Evolutionary conservation across 768 basidiomycete species (phyloP), one percentile per base, ranked within the genome.

Genomic region (Russula dissimulans): DNA sequence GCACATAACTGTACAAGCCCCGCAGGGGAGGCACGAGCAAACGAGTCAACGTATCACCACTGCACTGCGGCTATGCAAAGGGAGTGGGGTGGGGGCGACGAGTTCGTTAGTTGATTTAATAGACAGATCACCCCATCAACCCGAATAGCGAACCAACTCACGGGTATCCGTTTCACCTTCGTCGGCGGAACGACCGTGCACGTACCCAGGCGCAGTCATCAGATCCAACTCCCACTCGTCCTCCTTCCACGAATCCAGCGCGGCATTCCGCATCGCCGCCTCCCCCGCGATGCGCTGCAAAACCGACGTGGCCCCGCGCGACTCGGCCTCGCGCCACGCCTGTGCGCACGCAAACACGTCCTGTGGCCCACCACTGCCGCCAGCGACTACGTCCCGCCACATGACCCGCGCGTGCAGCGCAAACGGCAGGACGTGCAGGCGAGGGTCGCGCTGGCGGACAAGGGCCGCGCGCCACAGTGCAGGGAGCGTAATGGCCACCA

Each of bases 221-320:
- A 66, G 15, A 29, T 66, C 65, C 36, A 66, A 32, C 26, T 66
- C 65, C 65, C 65, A 66, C 34, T 66, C 65, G 3, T 55, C 63
- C 43, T 57, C 56, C 48, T 64, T 64, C 65, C 63, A 61, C 22
- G 57, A 47, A 9, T 56, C 53, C 22, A 66, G 60, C 53, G 47
- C 48, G 0, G 51, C 45, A 8, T 64, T 65, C 26, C 57, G 61
- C 26, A 44, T 6, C 4, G 32, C 50, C 11, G 38, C 56, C 26
- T 61, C 52, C n/a, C 17, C 51, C 17, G 51, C 56, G 4, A 62
- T 38, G 5, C 39, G 45, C 31, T 53, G 8, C 62, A 50, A 18
- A 44, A 44, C 47, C 1, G 32, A 5, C 17, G 46, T 38, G 12
- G 44, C 57, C 29, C 39, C 62, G 15, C 49, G 50, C 38, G 55